phyloP scores from a whole-genome alignment of 2,329 filamentous ascomycete species.

The Colletotrichum chrysophilum region DNA sequence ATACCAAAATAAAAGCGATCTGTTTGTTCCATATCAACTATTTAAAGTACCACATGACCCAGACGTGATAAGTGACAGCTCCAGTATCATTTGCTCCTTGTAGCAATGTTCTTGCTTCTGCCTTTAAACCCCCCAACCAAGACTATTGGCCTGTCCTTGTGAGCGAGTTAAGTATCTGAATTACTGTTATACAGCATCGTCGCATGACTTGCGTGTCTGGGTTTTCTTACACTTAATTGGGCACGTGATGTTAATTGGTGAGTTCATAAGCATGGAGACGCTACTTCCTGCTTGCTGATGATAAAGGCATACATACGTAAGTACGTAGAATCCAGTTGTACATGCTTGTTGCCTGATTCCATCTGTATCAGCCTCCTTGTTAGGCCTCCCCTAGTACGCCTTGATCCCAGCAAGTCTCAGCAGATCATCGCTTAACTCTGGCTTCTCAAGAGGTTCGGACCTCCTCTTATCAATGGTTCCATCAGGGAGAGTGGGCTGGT shows the following conservation, averaged over 20 bases:
- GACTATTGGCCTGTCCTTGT: not conserved
- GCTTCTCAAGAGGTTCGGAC: not conserved
- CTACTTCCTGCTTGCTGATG: not conserved
- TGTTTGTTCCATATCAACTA: not conserved
- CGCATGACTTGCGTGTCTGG: not conserved
- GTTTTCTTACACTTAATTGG: not conserved
- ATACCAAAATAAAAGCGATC: not conserved
- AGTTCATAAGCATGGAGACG: not conserved
- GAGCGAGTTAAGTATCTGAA: not conserved
- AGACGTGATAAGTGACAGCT: not conserved
- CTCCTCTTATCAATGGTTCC: constrained; percentile 21
- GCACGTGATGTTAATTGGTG: not conserved
- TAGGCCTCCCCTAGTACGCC: not conserved
- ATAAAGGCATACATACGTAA: not conserved
- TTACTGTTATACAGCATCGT: not conserved
- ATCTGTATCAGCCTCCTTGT: not conserved
- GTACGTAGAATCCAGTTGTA: not conserved
- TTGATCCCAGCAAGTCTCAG: not conserved
- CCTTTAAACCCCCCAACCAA: too few species aligned
- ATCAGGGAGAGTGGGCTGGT: constrained; percentile 20
- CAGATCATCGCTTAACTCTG: not conserved
- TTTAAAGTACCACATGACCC: not conserved
- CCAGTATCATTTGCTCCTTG: not conserved
- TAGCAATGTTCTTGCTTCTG: not conserved
- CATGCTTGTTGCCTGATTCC: not conserved